Conservation (phyloP, 73 alveolate genomes). For the Tetrahymena elliotti region DNA sequence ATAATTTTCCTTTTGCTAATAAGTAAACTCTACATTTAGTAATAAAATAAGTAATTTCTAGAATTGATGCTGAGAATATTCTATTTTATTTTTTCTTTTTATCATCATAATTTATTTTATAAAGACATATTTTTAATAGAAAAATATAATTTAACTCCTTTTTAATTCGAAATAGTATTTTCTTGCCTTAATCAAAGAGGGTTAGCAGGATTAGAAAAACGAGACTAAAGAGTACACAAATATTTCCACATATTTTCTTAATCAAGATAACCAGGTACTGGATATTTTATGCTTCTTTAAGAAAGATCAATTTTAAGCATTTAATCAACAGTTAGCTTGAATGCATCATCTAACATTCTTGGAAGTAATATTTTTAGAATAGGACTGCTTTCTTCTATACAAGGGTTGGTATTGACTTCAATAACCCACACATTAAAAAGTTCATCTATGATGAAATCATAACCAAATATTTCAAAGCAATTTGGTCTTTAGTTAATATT, state of each 20-base stretch:
- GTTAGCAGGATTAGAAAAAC: neutral
- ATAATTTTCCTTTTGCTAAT: too few relatives aligned
- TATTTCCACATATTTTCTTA: constrained; percentile 37
- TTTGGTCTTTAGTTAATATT: constrained; percentile 60
- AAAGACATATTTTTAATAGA: too few relatives aligned
- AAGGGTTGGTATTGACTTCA: constrained; percentile 86
- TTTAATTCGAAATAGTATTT: too few relatives aligned
- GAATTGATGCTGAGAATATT: too few relatives aligned
- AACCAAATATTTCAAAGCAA: constrained; percentile 90
- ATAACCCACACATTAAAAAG: constrained; percentile 73
- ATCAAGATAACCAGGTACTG: constrained; percentile 10
- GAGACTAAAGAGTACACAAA: neutral
- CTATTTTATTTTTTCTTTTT: too few relatives aligned
- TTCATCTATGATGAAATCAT: constrained; percentile 83
- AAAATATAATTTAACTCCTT: too few relatives aligned
- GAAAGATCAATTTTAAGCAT: constrained; percentile 11
- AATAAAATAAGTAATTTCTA: too few relatives aligned
- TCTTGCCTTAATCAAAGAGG: neutral
- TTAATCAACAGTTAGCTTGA: constrained; percentile 63
- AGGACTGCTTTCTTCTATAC: constrained; percentile 78
- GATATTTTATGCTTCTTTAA: neutral
- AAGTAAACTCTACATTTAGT: too few relatives aligned
- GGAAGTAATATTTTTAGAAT: constrained; percentile 63
- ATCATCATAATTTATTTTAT: too few relatives aligned
- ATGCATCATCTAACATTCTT: constrained; percentile 84